These are phyloP conservation scores for Colletotrichum cuscutae DNA, from an alignment of 2,329 filamentous ascomycete genomes.

Conservation along the genomic window DNA sequence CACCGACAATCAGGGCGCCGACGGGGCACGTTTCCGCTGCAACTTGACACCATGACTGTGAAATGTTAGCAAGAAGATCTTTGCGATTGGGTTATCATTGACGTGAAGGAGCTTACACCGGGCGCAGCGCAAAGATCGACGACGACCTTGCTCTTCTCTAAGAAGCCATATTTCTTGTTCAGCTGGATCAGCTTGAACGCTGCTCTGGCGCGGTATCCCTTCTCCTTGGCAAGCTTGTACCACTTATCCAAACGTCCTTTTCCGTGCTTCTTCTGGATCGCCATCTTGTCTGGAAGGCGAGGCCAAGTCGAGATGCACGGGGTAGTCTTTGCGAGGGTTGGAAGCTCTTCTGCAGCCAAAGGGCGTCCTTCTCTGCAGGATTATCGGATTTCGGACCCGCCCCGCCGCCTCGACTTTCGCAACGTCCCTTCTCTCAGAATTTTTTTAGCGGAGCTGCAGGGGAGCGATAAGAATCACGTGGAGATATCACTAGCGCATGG, in stretches of 20 bases:
- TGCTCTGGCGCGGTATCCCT: conserved; percentile 93
- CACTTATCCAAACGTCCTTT: conserved; percentile 99
- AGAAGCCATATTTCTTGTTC: conserved; percentile 99
- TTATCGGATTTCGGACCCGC: conserved; percentile 6
- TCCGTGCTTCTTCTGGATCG: conserved; percentile 98
- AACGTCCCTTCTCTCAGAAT: conserved; percentile 17
- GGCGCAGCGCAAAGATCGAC: conserved; percentile 98
- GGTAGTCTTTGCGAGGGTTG: neutral
- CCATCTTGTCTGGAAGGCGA: conserved; percentile 67
- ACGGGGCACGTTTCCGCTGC: conserved; percentile 94
- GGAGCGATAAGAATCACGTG: conserved; percentile 21
- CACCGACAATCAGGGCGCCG: conserved; percentile 90
- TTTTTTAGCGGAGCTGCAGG: conserved; percentile 13
- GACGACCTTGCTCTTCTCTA: conserved; percentile 95
- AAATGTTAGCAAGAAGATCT: neutral
- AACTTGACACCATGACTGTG: conserved; percentile 92
- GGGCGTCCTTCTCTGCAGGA: neutral
- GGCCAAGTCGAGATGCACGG: conserved; percentile 3
- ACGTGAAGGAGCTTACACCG: conserved; percentile 68
- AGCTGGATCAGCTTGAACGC: conserved; percentile 98
- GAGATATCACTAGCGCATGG: neutral
- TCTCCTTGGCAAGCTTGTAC: conserved; percentile 99
- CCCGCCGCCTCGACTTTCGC: conserved; percentile 26
- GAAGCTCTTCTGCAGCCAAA: conserved; percentile 13
- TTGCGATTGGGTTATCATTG: neutral